Conservation (phyloP, 164 flowering plant species). For the Piper longum region DNA sequence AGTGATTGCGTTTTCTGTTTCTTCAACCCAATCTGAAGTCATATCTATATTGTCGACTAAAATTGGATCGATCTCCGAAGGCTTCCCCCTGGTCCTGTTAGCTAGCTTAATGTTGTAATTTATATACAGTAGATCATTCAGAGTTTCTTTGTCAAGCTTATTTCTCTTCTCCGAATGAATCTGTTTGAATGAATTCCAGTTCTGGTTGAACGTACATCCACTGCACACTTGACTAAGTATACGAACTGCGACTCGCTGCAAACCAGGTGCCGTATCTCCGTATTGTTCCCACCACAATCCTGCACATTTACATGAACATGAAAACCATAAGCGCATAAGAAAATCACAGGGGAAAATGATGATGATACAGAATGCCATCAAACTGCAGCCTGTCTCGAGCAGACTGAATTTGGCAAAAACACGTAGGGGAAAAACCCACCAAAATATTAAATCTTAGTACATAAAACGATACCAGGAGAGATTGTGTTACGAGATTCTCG, state of each 20-base stretch:
- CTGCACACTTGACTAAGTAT: slow-evolving; percentile 93
- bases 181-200: slow-evolving; percentile 72
- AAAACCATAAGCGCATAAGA: not conserved
- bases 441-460: not conserved
- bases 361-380: too few relatives aligned
- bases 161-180: slow-evolving; percentile 81
- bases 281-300: slow-evolving; percentile 95
- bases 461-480: slow-evolving; percentile 47
- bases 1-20: slow-evolving; percentile 56
- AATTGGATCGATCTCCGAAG: slow-evolving; percentile 54
- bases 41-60: slow-evolving; percentile 77
- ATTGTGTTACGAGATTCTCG: slow-evolving; percentile 69
- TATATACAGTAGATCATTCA: slow-evolving; percentile 56
- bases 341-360: not conserved
- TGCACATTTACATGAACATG: slow-evolving; percentile 10
- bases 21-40: slow-evolving; percentile 98
- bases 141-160: slow-evolving; percentile 65
- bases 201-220: slow-evolving; percentile 42
- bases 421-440: too few relatives aligned
- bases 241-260: slow-evolving; percentile 77
- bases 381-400: too few relatives aligned
- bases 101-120: slow-evolving; percentile 72
- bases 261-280: slow-evolving; percentile 76
- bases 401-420: too few relatives aligned
- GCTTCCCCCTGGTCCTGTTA: slow-evolving; percentile 29